Conservation (phyloP, 805 yeast species). For the Barnettozyma botsteinii region DNA sequence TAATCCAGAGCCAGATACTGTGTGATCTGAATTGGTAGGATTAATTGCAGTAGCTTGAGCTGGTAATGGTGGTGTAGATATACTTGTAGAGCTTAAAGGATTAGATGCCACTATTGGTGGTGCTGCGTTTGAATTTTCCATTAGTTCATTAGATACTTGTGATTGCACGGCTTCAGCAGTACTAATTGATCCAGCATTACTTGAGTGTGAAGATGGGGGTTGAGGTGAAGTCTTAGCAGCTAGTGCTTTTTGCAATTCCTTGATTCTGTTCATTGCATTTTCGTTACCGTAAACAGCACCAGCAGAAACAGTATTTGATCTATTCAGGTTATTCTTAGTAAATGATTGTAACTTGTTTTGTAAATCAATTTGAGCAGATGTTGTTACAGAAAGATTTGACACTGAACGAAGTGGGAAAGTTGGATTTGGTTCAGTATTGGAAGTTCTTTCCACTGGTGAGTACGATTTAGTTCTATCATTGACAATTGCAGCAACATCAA, state of each 20-base stretch:
- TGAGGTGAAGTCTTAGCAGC: background rate
- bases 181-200: no score
- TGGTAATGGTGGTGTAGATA: background rate
- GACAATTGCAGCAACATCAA: background rate
- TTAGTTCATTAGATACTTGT: no score
- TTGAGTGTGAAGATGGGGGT: no score
- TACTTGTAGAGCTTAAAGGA: no score
- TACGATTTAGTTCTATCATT: background rate
- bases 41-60: background rate
- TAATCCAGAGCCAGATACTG: background rate
- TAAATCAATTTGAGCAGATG: constrained; percentile 15
- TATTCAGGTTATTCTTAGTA: constrained; percentile 1
- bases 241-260: constrained; percentile 7
- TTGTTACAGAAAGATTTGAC: constrained; percentile 7
- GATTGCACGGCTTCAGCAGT: no score
- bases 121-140: no score
- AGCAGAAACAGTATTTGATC: constrained; percentile 10
- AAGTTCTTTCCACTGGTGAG: no score
- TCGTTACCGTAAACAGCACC: constrained; percentile 8
- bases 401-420: background rate
- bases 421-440: background rate
- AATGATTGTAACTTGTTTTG: constrained; percentile 8
- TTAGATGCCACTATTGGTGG: no score
- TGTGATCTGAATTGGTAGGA: no score
- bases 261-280: constrained; percentile 12